A percentile compares a stretch with the other conserved stretches of the same genome.
Conservation (phyloP, 371 early-diverging fungal genomes). For the Mortierella sp. region DNA sequence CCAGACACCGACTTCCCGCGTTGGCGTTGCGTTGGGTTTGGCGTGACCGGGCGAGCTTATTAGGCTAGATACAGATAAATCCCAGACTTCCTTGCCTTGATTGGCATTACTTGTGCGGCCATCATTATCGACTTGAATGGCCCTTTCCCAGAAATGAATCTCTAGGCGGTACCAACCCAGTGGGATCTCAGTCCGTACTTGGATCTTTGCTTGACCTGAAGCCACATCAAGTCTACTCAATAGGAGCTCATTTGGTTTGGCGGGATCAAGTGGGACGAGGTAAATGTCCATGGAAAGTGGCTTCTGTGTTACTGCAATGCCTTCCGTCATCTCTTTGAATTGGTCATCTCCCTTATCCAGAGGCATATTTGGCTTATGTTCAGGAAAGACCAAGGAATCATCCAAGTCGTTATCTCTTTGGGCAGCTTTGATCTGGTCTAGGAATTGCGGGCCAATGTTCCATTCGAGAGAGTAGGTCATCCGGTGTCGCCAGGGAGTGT, state of each 20-base stretch:
- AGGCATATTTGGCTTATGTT: too few relatives aligned
- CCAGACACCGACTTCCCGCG: slow-evolving; percentile 38
- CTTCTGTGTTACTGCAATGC: not conserved
- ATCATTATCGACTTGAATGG: not conserved
- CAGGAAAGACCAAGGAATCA: not conserved
- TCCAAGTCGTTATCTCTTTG: not conserved
- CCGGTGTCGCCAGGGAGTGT: slow-evolving; percentile 37
- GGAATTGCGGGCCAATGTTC: slow-evolving; percentile 5
- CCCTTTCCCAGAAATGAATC: slow-evolving; percentile 39
- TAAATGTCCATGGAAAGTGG: slow-evolving; percentile 30
- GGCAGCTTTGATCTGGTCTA: slow-evolving; percentile 3
- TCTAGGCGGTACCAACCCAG: slow-evolving; percentile 41
- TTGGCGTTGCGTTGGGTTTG: not conserved
- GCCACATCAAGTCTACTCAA: slow-evolving; percentile 24
- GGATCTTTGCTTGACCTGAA: slow-evolving; percentile 10
- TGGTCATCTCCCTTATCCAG: not conserved
- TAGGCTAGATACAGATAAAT: slow-evolving; percentile 1
- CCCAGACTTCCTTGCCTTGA: not conserved
- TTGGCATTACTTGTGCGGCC: not conserved
- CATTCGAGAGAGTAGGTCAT: slow-evolving; percentile 32
- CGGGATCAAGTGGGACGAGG: slow-evolving; percentile 35
- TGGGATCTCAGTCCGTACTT: slow-evolving; percentile 27
- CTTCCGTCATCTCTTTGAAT: not conserved
- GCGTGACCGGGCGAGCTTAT: slow-evolving; percentile 4
- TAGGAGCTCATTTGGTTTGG: slow-evolving; percentile 25